Evolutionary conservation across 805 yeast species (phyloP).

Genomic region (Ogataea salicorniae): DNA sequence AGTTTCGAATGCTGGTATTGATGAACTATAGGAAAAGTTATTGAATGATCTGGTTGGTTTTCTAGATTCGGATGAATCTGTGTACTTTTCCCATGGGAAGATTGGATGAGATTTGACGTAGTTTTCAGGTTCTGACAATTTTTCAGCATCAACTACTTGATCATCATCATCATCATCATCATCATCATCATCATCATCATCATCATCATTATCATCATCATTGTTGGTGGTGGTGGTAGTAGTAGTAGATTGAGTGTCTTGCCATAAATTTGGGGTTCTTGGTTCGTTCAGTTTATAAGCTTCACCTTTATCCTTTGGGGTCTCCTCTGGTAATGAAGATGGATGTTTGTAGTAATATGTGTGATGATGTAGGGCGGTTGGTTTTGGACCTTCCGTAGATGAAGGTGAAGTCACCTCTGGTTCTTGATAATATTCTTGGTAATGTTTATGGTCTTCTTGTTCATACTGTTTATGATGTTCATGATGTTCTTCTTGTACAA

Average conservation of each 20-base stretch:
- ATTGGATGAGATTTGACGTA: conserved; percentile 28
- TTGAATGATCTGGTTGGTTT: conserved; percentile 3
- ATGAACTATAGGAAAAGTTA: background rate
- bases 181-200: background rate
- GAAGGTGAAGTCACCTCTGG: background rate
- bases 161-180: background rate
- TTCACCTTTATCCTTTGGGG: conserved; percentile 25
- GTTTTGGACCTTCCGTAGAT: background rate
- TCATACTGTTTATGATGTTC: background rate
- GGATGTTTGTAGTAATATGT: conserved; percentile 20
- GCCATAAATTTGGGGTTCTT: conserved; percentile 17
- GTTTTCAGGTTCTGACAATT: conserved; percentile 8
- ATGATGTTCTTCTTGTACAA: background rate
- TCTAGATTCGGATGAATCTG: background rate
- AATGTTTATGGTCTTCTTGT: background rate
- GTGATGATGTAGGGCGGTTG: conserved; percentile 7
- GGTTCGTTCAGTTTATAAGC: conserved; percentile 28
- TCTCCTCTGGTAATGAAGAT: conserved; percentile 21
- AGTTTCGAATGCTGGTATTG: background rate
- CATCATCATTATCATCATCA: background rate
- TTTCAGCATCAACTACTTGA: background rate
- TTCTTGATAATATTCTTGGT: background rate
- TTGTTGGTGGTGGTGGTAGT: background rate
- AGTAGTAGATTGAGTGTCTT: background rate
- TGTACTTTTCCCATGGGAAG: conserved; percentile 33